Percentiles rank a stretch among this genome's conserved stretches.
phyloP scores from a whole-genome alignment of 768 basidiomycete species.

The Coprinopsis cinerea region DNA sequence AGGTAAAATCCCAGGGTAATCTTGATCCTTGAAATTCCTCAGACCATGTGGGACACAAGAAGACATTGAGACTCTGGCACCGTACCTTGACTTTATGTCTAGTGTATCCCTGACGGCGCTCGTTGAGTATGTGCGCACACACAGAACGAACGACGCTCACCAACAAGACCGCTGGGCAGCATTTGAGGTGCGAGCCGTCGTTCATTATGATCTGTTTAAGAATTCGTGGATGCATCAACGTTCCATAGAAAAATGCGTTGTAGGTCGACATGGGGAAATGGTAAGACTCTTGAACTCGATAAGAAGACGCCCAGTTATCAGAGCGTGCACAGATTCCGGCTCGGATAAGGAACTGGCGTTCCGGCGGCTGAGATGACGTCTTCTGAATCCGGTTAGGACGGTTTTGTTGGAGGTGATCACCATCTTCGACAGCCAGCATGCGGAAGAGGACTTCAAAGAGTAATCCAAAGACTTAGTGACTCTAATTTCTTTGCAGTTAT shows the following conservation, averaged over 20 bases:
- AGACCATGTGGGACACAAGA: background rate
- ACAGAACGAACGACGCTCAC: constrained; percentile 35
- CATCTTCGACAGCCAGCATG: too few species aligned
- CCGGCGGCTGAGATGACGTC: too few species aligned
- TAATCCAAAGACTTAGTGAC: too few species aligned
- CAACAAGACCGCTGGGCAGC: constrained; percentile 69
- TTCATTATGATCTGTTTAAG: constrained; percentile 71
- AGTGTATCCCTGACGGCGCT: constrained; percentile 56
- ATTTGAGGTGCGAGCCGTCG: constrained; percentile 53
- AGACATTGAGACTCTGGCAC: background rate
- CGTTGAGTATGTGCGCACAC: constrained; percentile 1
- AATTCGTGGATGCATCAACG: constrained; percentile 83
- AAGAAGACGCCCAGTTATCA: too few species aligned
- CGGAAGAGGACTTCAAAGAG: too few species aligned
- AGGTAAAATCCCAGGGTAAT: constrained; percentile 82
- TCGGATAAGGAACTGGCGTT: too few species aligned
- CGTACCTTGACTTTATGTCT: constrained; percentile 70
- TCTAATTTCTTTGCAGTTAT: too few species aligned
- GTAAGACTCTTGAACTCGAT: too few species aligned
- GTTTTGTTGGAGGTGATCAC: too few species aligned
- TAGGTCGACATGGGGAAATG: background rate
- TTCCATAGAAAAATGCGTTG: constrained; percentile 82
- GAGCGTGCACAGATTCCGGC: too few species aligned
- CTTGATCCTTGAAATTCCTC: constrained; percentile 38
- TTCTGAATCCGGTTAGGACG: too few species aligned